Conservation (phyloP, 441 rosid species). For the Codiaeum variegatum region DNA sequence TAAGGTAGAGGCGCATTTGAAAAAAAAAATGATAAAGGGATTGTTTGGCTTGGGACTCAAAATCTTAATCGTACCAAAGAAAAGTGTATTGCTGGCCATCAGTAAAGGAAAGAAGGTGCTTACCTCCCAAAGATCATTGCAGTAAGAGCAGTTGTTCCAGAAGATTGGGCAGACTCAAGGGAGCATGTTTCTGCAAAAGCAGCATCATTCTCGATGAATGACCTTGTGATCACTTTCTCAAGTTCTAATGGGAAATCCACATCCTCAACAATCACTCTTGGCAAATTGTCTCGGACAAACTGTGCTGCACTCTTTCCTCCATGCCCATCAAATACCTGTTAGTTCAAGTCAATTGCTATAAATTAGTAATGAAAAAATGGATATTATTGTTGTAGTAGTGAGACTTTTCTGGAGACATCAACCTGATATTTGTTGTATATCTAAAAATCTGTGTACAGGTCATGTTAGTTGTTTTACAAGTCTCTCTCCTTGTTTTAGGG, state of each 20-base stretch:
- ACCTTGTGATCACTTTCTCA: conserved; percentile 54
- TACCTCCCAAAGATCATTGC: conserved; percentile 79
- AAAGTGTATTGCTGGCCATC: neutral
- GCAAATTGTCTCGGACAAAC: conserved; percentile 67
- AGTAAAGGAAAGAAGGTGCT: conserved; percentile 9
- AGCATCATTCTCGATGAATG: conserved; percentile 59
- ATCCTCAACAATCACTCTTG: conserved; percentile 63
- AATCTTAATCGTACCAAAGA: neutral
- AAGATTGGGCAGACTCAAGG: conserved; percentile 34
- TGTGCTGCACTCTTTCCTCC: conserved; percentile 58
- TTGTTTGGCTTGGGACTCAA: neutral
- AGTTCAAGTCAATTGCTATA: conserved; percentile 3
- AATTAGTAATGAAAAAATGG: neutral
- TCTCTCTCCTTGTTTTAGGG: too few species aligned
- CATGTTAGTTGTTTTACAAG: too few species aligned
- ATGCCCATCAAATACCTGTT: conserved; percentile 74
- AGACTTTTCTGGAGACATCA: too few species aligned
- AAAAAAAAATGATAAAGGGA: neutral
- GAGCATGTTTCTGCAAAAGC: conserved; percentile 50
- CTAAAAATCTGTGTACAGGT: too few species aligned
- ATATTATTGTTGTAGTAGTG: too few species aligned
- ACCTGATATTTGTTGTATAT: too few species aligned
- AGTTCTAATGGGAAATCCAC: conserved; percentile 58
- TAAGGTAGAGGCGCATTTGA: conserved; percentile 7
- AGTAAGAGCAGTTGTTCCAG: conserved; percentile 72